Percentiles rank a stretch among this genome's conserved stretches.
Conservation (phyloP, 768 basidiomycete genomes). For the Leccinum broughii region DNA sequence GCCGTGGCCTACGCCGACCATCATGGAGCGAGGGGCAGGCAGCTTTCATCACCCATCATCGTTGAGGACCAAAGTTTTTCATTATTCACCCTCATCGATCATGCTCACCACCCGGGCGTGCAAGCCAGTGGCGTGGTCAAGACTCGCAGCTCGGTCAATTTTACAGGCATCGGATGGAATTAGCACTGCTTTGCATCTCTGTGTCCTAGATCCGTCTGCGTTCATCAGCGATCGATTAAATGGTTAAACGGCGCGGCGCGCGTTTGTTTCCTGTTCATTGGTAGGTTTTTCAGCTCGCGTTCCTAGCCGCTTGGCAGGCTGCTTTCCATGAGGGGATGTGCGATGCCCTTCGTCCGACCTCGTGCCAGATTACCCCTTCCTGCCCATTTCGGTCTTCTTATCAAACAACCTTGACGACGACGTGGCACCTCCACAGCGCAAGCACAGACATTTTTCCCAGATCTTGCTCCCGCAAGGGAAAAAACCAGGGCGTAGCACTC, state of each 20-base stretch:
- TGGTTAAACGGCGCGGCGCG: conserved; percentile 9
- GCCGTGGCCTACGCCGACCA: conserved; percentile 3
- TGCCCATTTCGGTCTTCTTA: conserved; percentile 29
- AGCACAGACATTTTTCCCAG: conserved; percentile 18
- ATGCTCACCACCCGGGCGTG: background rate
- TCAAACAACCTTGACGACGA: conserved; percentile 30
- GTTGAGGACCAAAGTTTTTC: background rate
- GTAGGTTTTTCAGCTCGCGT: conserved; percentile 19
- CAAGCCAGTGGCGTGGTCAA: conserved; percentile 5
- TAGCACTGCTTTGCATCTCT: conserved; percentile 7
- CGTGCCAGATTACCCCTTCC: conserved; percentile 30
- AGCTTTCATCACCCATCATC: conserved; percentile 5
- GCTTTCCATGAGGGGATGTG: conserved; percentile 30
- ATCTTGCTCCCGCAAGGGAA: conserved; percentile 25
- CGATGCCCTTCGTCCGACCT: conserved; percentile 26
- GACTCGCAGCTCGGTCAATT: conserved; percentile 7
- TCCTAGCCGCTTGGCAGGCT: conserved; percentile 19
- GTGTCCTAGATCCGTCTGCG: conserved; percentile 11
- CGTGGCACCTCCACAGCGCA: conserved; percentile 26
- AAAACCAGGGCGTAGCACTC: conserved; percentile 29
- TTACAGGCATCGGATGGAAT: conserved; percentile 5
- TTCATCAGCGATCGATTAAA: conserved; percentile 10
- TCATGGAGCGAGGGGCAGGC: background rate
- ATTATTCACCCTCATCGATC: conserved; percentile 10
- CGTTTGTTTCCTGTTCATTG: conserved; percentile 14